These are phyloP conservation scores for Suillus occidentalis DNA, from an alignment of 768 basidiomycete genomes.

Conservation along the genomic window DNA sequence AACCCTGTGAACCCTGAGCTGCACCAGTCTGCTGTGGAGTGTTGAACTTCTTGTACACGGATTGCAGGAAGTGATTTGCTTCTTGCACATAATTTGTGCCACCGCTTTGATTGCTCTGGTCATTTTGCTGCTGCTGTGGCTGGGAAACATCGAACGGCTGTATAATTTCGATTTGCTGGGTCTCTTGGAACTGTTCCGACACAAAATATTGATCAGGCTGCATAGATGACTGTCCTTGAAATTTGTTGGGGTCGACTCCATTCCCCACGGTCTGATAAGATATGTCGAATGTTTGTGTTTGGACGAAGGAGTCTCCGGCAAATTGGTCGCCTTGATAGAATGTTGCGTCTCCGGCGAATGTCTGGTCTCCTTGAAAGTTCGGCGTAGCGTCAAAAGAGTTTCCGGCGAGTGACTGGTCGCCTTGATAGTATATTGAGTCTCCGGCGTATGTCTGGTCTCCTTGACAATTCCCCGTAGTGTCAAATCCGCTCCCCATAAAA, in stretches of 20 bases:
- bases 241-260: neutral
- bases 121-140: neutral
- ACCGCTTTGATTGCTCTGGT: neutral
- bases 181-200: neutral
- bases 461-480: neutral
- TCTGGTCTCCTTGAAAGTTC: neutral
- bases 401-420: neutral
- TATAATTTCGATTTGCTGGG: neutral
- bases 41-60: neutral
- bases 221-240: neutral
- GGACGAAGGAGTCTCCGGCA: neutral
- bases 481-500: neutral
- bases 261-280: neutral
- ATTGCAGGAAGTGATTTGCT: neutral
- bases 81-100: neutral
- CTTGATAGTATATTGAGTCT: neutral
- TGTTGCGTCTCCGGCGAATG: neutral
- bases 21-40: neutral
- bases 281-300: neutral
- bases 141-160: neutral
- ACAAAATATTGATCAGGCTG: neutral
- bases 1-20: neutral
- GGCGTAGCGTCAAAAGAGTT: too few relatives aligned
- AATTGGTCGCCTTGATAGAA: neutral
- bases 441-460: neutral